These are phyloP conservation scores for Vitis amurensis DNA, from an alignment of 164 flowering plant genomes.

Conservation along the genomic window DNA sequence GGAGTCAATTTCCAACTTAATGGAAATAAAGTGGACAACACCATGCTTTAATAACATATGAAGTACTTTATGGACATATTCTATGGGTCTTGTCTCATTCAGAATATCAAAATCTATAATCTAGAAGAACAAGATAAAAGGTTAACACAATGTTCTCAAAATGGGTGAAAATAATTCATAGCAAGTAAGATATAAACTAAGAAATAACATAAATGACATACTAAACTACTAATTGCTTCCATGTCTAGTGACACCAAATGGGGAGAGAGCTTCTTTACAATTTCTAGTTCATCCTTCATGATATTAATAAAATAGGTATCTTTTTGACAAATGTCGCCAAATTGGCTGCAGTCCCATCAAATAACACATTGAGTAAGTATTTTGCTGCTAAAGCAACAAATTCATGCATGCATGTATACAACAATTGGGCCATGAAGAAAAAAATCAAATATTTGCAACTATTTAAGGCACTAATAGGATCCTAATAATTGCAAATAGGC, in stretches of 20 bases:
- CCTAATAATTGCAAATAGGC: no score
- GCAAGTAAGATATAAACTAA: background rate
- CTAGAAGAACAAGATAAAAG: conserved; percentile 35
- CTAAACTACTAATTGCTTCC: conserved; percentile 73
- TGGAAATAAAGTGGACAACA: conserved; percentile 80
- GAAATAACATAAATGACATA: conserved; percentile 21
- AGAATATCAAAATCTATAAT: conserved; percentile 79
- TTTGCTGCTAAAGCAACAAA: background rate
- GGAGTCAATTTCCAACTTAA: conserved; percentile 81
- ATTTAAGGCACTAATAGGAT: background rate
- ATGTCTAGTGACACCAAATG: conserved; percentile 59
- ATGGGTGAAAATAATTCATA: background rate
- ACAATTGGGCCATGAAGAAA: no score
- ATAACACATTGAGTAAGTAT: conserved; percentile 2
- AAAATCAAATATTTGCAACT: no score
- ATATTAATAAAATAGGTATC: conserved; percentile 55
- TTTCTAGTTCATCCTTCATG: conserved; percentile 65
- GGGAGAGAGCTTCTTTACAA: conserved; percentile 77
- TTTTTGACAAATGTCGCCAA: conserved; percentile 91
- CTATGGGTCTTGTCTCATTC: conserved; percentile 82
- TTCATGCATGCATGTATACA: background rate
- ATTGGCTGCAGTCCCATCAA: conserved; percentile 63
- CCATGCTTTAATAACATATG: conserved; percentile 65
- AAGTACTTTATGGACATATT: conserved; percentile 54
- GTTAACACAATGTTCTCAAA: conserved; percentile 2